Percentiles rank a stretch among this genome's conserved stretches.
phyloP scores from a whole-genome alignment of 1,284 basidiomycete genomes.

The Mrakiaceae sp. region DNA sequence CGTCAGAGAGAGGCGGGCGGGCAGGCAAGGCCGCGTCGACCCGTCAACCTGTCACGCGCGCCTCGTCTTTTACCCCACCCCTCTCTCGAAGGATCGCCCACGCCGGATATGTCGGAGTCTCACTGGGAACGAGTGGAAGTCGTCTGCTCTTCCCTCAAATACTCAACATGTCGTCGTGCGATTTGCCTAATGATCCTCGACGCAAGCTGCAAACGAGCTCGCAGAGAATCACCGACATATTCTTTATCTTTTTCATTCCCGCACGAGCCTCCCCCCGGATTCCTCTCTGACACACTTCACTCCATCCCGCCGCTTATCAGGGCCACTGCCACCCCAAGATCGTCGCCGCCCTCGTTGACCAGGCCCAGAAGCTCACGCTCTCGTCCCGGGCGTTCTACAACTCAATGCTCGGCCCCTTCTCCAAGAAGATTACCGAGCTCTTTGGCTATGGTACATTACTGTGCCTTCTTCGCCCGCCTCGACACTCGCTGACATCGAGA shows the following conservation, averaged over 20 bases:
- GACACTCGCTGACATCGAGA: conserved; percentile 19
- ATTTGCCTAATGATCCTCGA: too few species aligned
- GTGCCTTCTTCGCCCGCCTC: background rate
- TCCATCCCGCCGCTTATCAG: conserved; percentile 30
- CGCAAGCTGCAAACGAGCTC: too few species aligned
- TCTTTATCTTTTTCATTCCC: conserved; percentile 7
- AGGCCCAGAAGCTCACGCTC: conserved; percentile 82
- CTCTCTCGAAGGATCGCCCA: background rate
- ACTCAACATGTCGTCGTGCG: too few species aligned
- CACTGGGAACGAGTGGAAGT: too few species aligned
- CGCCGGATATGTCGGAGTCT: too few species aligned
- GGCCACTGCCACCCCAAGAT: conserved; percentile 94
- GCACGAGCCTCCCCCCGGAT: background rate
- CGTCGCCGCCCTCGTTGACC: conserved; percentile 65
- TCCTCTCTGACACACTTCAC: conserved; percentile 28
- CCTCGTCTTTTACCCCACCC: background rate
- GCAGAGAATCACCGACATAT: too few species aligned
- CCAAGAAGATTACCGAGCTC: conserved; percentile 69
- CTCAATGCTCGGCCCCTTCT: conserved; percentile 77
- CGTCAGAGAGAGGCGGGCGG: background rate
- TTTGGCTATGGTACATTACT: conserved; percentile 57
- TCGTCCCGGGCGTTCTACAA: conserved; percentile 97
- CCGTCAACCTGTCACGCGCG: background rate
- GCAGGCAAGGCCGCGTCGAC: background rate
- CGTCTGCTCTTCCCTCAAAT: too few species aligned